Percentiles rank a stretch among this genome's conserved stretches.
Evolutionary conservation across 2,329 filamentous ascomycete genomes (phyloP).

Genomic region (Cadophora malorum): DNA sequence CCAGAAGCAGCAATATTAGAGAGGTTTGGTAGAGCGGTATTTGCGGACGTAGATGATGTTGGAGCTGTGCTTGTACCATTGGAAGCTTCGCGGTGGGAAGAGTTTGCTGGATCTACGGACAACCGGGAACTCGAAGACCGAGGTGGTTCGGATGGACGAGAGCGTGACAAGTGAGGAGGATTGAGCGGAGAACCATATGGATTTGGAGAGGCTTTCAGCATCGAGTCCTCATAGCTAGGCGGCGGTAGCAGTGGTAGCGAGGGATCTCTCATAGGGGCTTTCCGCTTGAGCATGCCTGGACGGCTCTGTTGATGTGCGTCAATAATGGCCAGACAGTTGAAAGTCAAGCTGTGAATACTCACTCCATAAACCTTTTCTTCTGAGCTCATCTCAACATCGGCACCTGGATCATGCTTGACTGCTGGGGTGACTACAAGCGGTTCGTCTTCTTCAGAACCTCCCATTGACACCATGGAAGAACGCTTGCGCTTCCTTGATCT

Average conservation of each 20-base stretch:
- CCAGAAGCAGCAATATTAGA: background rate
- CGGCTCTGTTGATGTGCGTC: constrained; percentile 8
- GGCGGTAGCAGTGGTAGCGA: constrained; percentile 2
- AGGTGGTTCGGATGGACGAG: constrained; percentile 1
- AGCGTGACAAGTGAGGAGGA: constrained; percentile 10
- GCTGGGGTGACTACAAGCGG: background rate
- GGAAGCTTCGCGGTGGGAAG: background rate
- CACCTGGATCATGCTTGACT: background rate
- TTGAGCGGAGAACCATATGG: constrained; percentile 15
- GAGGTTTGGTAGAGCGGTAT: background rate
- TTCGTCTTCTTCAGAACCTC: constrained; percentile 1
- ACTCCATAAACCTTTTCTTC: constrained; percentile 13
- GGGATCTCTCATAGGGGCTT: constrained; percentile 8
- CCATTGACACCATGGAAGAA: background rate
- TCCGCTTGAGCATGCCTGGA: constrained; percentile 11
- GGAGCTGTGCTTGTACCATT: constrained; percentile 5
- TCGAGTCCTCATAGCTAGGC: constrained; percentile 14
- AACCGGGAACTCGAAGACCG: constrained; percentile 9
- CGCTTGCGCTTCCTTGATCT: constrained; percentile 16
- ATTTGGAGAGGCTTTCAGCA: constrained; percentile 12
- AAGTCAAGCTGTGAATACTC: background rate
- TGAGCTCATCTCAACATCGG: background rate
- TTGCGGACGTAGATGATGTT: background rate
- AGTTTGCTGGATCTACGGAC: constrained; percentile 4
- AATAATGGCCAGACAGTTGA: background rate